phyloP scores from a whole-genome alignment of 1,139 yeast genomes.

The Lodderomyces oxycetoniae region DNA sequence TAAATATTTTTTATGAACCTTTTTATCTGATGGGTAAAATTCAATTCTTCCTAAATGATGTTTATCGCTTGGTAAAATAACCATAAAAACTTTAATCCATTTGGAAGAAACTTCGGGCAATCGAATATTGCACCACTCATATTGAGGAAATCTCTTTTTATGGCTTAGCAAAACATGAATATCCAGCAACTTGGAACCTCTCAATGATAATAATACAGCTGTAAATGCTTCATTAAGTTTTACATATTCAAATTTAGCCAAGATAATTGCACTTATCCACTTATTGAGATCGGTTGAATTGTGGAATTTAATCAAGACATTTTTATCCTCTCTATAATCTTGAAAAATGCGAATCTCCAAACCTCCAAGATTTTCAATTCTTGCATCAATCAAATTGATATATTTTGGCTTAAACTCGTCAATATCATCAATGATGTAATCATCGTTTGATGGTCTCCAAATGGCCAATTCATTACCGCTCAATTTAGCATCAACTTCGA shows the following conservation, averaged over 20 bases:
- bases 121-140: slow-evolving; percentile 55
- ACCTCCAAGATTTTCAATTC: slow-evolving; percentile 20
- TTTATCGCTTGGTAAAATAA: slow-evolving; percentile 41
- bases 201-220: slow-evolving; percentile 52
- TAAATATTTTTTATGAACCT: slow-evolving; percentile 40
- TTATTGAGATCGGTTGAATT: slow-evolving; percentile 28
- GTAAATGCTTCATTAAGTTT: slow-evolving; percentile 54
- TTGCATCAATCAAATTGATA: slow-evolving; percentile 47
- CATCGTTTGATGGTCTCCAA: slow-evolving; percentile 35
- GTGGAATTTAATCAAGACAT: slow-evolving; percentile 31
- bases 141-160: slow-evolving; percentile 40
- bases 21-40: slow-evolving; percentile 40
- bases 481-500: slow-evolving; percentile 41
- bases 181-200: slow-evolving; percentile 50
- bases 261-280: slow-evolving; percentile 45
- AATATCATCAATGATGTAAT: slow-evolving; percentile 18
- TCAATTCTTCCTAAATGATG: slow-evolving; percentile 43
- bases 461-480: slow-evolving; percentile 51
- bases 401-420: slow-evolving; percentile 43
- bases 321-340: slow-evolving; percentile 33
- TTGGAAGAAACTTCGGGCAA: slow-evolving; percentile 52
- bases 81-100: slow-evolving; percentile 51
- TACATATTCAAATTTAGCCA: slow-evolving; percentile 47
- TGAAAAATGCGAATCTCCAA: slow-evolving; percentile 34
- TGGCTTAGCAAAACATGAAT: slow-evolving; percentile 48